phyloP scores from a whole-genome alignment of 2,329 filamentous ascomycete genomes.

The Elsinoe ampelina region DNA sequence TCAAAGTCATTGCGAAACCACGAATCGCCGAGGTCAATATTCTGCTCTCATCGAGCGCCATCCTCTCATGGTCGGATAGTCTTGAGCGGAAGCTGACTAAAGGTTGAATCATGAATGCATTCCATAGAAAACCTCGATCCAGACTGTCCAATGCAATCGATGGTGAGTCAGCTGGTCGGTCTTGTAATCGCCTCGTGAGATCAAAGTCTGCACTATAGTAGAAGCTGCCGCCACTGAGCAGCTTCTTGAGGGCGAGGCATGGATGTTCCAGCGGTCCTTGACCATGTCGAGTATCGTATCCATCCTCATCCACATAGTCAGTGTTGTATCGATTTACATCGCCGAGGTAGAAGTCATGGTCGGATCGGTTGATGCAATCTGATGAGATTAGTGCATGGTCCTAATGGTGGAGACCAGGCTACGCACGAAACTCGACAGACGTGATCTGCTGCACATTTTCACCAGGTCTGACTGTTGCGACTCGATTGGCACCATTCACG shows the following conservation, averaged over 20 bases:
- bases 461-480: constrained; percentile 73
- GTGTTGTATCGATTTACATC: constrained; percentile 47
- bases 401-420: neutral
- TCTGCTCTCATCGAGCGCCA: constrained; percentile 72
- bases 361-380: constrained; percentile 78
- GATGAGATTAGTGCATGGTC: constrained; percentile 13
- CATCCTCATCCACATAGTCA: constrained; percentile 46
- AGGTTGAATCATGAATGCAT: constrained; percentile 95
- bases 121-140: constrained; percentile 91
- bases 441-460: constrained; percentile 84
- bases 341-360: constrained; percentile 69
- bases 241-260: constrained; percentile 80
- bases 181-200: constrained; percentile 83
- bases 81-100: constrained; percentile 81
- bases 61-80: constrained; percentile 63
- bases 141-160: constrained; percentile 87
- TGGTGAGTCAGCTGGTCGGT: constrained; percentile 48
- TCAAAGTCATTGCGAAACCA: constrained; percentile 81
- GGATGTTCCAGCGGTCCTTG: constrained; percentile 68
- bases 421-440: constrained; percentile 67
- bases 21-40: constrained; percentile 90
- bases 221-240: constrained; percentile 86
- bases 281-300: constrained; percentile 41
- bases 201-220: constrained; percentile 99
- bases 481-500: constrained; percentile 67